A percentile compares a stretch with the other conserved stretches of the same genome.
Conservation (phyloP, 2,329 filamentous ascomycete species). For the Pestalotiopsis sp. region DNA sequence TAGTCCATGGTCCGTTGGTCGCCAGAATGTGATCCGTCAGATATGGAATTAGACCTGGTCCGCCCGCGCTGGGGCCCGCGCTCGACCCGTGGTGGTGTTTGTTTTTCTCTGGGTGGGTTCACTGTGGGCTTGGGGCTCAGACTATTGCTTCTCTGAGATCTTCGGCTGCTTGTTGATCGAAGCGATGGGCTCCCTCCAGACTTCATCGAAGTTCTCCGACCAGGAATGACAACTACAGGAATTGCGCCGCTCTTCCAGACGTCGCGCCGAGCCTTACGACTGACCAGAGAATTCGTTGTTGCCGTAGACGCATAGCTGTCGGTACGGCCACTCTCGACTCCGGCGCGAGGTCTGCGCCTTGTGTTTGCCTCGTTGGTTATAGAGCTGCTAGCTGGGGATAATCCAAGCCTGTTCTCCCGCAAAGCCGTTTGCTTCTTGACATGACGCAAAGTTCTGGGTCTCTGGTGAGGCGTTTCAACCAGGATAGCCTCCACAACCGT, state of each 20-base stretch:
- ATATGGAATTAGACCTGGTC: slow-evolving; percentile 50
- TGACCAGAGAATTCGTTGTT: slow-evolving; percentile 54
- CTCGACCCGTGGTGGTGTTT: slow-evolving; percentile 46
- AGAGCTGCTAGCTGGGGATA: slow-evolving; percentile 44
- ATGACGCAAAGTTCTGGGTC: slow-evolving; percentile 61
- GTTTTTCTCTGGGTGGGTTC: slow-evolving; percentile 43
- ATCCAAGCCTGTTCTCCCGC: slow-evolving; percentile 44
- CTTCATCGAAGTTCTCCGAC: slow-evolving; percentile 57
- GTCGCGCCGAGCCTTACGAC: slow-evolving; percentile 59
- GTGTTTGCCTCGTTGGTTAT: slow-evolving; percentile 36
- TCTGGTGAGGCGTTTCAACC: slow-evolving; percentile 51
- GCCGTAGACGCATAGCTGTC: slow-evolving; percentile 54
- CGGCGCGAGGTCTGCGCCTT: slow-evolving; percentile 31
- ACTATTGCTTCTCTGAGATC: slow-evolving; percentile 57
- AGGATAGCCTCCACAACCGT: slow-evolving; percentile 62
- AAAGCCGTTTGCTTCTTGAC: slow-evolving; percentile 54
- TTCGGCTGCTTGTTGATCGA: slow-evolving; percentile 63
- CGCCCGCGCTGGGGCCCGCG: slow-evolving; percentile 43
- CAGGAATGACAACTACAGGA: slow-evolving; percentile 65
- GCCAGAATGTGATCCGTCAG: slow-evolving; percentile 44
- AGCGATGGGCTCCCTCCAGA: slow-evolving; percentile 56
- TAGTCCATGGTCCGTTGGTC: slow-evolving; percentile 63
- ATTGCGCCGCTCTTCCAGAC: slow-evolving; percentile 63
- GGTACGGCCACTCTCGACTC: slow-evolving; percentile 34
- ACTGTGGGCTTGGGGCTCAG: slow-evolving; percentile 49